Evolutionary conservation across 2,329 filamentous ascomycete species (phyloP), one percentile per base, ranked within the genome.

Genomic region (Ceratocystiopsis minuta): DNA sequence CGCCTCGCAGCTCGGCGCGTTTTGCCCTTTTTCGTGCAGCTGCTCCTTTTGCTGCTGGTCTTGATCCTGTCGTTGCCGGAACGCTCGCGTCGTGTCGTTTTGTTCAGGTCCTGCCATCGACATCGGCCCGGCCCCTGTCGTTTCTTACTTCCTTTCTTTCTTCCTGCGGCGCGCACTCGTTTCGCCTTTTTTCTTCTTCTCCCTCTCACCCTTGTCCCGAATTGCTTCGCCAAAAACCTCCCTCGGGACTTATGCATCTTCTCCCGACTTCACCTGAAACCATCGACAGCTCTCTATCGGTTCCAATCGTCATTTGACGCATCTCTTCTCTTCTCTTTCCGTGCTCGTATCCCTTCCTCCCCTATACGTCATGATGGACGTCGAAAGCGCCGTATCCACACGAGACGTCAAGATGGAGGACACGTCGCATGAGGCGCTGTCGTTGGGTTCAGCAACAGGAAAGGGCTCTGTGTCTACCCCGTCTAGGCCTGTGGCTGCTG

Each of bases 321-420:
- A 28, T 10, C 24, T 10, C 7, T 28, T 10, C 9, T 28, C 2
- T 28, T 18, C 28, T 18, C 17, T 16, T 31, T 28, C 9, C 3
- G 24, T 28, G 24, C 11, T 16, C 14, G 15, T 16, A 6, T 28
- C 28, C 10, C 33, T n/a, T 4, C 36, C 28, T 14, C 13, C 36
- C 9, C 17, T 17, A 11, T 7, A 14, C 18, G 6, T 28, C 37
- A 14, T 31, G 31, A 60, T 59, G 55, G 57, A 56, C 24, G 48
- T 48, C 46, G 52, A 55, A 42, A 44, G 34, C 36, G 45, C 50
- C 43, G 49, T 51, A 35, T 43, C 51, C 16, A 49, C 51, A 39
- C 51, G 51, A 46, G 55, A 56, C 46, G 51, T 62, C 49, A 66
- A 67, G 49, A 55, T 56, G 48, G 64, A 68, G 45, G 63, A 65